phyloP scores from a whole-genome alignment of 129 eudicot genomes.

The Gnaphalium uliginosum region DNA sequence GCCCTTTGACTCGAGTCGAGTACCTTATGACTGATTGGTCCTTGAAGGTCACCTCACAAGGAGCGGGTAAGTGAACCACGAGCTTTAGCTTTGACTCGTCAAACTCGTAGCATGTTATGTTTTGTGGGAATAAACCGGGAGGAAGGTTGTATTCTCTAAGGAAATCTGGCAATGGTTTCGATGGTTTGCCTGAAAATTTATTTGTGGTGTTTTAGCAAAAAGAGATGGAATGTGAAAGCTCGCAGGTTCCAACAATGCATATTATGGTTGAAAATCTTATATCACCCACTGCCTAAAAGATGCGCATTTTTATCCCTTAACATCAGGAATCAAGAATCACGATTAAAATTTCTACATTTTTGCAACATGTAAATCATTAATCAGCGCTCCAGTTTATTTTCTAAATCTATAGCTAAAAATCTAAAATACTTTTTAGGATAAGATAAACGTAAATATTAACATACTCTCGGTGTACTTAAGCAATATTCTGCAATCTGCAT shows the following conservation, averaged over 20 bases:
- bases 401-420: neutral
- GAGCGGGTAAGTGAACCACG: slow-evolving; percentile 63
- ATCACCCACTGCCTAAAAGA: neutral
- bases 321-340: neutral
- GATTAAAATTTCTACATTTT: neutral
- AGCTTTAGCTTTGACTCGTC: slow-evolving; percentile 68
- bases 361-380: neutral
- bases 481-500: neutral
- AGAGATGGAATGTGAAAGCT: neutral
- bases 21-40: slow-evolving; percentile 68
- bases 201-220: neutral
- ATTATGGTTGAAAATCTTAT: neutral
- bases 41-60: slow-evolving; percentile 76
- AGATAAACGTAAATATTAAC: neutral
- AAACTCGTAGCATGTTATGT: slow-evolving; percentile 73
- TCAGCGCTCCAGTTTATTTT: neutral
- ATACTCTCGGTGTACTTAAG: neutral
- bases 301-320: neutral
- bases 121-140: slow-evolving; percentile 75
- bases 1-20: slow-evolving; percentile 66
- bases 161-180: slow-evolving; percentile 64
- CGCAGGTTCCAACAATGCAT: neutral
- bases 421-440: neutral
- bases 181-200: slow-evolving; percentile 52
- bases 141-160: slow-evolving; percentile 85